Conservation (phyloP, 2,329 filamentous ascomycete species). For the Tolypocladium nubicola region DNA sequence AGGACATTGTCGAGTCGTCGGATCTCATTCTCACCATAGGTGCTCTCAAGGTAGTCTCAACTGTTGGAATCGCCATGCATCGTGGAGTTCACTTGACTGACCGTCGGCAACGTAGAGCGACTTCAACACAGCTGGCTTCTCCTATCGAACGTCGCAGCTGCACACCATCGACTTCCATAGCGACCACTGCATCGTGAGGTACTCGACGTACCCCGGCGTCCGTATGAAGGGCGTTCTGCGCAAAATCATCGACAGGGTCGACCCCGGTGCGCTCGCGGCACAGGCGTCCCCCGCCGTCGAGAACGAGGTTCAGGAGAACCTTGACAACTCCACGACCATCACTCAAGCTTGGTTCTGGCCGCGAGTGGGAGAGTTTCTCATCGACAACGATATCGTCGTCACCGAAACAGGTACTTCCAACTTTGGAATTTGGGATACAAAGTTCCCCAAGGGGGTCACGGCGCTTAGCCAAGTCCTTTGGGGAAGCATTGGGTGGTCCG, state of each 20-base stretch:
- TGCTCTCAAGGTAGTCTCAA: constrained; percentile 36
- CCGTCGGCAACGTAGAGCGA: constrained; percentile 42
- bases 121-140: constrained; percentile 77
- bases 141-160: constrained; percentile 65
- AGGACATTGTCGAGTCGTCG: constrained; percentile 52
- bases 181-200: constrained; percentile 60
- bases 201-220: constrained; percentile 68
- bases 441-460: constrained; percentile 67
- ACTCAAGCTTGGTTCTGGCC: constrained; percentile 72
- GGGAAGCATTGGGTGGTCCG: constrained; percentile 55
- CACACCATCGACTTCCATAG: constrained; percentile 76
- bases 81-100: neutral
- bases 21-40: constrained; percentile 65
- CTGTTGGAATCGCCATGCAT: neutral
- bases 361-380: constrained; percentile 60
- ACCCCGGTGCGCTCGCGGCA: constrained; percentile 46
- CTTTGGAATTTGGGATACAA: constrained; percentile 80
- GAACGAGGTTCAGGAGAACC: constrained; percentile 35
- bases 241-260: constrained; percentile 53
- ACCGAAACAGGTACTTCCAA: constrained; percentile 84
- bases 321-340: constrained; percentile 35
- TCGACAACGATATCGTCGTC: constrained; percentile 64
- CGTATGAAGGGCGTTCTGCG: constrained; percentile 69
- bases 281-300: constrained; percentile 40
- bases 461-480: constrained; percentile 71